Conservation (phyloP, 164 flowering plant genomes). For the Magnolia sinica region DNA sequence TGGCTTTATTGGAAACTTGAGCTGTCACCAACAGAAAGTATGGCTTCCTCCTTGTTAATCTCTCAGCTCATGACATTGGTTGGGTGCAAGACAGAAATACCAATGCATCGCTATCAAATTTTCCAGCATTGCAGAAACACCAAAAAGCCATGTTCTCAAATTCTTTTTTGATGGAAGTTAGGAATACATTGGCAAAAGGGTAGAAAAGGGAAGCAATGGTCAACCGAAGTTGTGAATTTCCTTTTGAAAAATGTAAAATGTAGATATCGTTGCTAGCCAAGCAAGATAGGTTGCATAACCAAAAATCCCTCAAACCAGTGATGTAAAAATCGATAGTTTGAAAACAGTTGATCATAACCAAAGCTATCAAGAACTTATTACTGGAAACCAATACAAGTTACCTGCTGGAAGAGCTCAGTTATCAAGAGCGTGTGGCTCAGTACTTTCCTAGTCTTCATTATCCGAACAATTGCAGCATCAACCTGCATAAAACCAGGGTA, state of each 20-base stretch:
- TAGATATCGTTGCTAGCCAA: no score
- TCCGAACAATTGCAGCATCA: slow-evolving; percentile 98
- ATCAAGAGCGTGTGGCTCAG: slow-evolving; percentile 96
- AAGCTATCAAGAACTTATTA: not conserved
- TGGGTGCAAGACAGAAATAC: not conserved
- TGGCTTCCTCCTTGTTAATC: not conserved
- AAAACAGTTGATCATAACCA: not conserved
- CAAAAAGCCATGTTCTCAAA: no score
- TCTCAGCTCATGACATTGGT: not conserved
- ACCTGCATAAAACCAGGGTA: slow-evolving; percentile 43
- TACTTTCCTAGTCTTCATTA: slow-evolving; percentile 98
- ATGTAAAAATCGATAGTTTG: not conserved
- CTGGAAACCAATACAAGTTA: slow-evolving; percentile 15
- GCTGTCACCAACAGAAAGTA: slow-evolving; percentile 39
- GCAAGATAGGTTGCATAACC: no score
- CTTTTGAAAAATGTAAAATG: no score
- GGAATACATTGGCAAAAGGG: no score
- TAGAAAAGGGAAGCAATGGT: no score
- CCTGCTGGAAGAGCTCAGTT: slow-evolving; percentile 99
- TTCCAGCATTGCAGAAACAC: no score
- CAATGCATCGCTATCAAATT: not conserved
- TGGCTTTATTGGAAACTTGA: slow-evolving; percentile 95
- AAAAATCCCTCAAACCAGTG: no score
- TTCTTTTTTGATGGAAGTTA: no score
- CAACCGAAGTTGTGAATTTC: no score